phyloP scores from a whole-genome alignment of 345 rosid species.

The Salix suchowensis region DNA sequence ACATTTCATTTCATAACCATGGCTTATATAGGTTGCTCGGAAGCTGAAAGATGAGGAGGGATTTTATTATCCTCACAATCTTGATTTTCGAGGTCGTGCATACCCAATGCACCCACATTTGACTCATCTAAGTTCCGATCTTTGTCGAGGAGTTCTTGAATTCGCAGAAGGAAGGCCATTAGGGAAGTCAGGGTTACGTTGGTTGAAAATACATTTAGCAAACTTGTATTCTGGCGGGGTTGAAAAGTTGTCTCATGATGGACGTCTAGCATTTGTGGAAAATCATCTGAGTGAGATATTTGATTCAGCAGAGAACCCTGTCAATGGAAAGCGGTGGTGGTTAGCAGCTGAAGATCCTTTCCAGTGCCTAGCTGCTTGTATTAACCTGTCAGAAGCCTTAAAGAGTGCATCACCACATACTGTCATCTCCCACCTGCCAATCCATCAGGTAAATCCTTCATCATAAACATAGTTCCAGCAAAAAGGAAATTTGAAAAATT shows the following conservation, averaged over 20 bases:
- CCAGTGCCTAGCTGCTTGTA: slow-evolving; percentile 95
- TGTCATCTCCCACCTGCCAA: slow-evolving; percentile 72
- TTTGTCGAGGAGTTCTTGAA: slow-evolving; percentile 94
- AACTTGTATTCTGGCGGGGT: slow-evolving; percentile 85
- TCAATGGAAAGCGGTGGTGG: slow-evolving; percentile 90
- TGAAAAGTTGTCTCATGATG: slow-evolving; percentile 87
- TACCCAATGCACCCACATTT: slow-evolving; percentile 98
- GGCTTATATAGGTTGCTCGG: slow-evolving; percentile 70
- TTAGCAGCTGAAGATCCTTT: slow-evolving; percentile 95
- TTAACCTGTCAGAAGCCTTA: slow-evolving; percentile 78
- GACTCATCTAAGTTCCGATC: slow-evolving; percentile 90
- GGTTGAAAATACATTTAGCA: slow-evolving; percentile 94
- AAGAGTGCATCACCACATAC: slow-evolving; percentile 69
- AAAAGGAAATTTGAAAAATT: background rate
- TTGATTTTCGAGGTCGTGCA: slow-evolving; percentile 97
- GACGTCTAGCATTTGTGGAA: slow-evolving; percentile 76
- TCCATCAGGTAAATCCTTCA: slow-evolving; percentile 74
- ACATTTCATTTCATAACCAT: slow-evolving; percentile 14
- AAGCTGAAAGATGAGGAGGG: slow-evolving; percentile 92
- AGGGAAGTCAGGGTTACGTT: slow-evolving; percentile 77
- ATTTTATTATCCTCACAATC: slow-evolving; percentile 97
- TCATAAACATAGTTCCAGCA: slow-evolving; percentile 2
- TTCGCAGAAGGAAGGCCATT: slow-evolving; percentile 88
- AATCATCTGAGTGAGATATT: slow-evolving; percentile 73
- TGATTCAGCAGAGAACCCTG: slow-evolving; percentile 89